phyloP scores from a whole-genome alignment of 257 asterid species.

The Nicotiana otophora region DNA sequence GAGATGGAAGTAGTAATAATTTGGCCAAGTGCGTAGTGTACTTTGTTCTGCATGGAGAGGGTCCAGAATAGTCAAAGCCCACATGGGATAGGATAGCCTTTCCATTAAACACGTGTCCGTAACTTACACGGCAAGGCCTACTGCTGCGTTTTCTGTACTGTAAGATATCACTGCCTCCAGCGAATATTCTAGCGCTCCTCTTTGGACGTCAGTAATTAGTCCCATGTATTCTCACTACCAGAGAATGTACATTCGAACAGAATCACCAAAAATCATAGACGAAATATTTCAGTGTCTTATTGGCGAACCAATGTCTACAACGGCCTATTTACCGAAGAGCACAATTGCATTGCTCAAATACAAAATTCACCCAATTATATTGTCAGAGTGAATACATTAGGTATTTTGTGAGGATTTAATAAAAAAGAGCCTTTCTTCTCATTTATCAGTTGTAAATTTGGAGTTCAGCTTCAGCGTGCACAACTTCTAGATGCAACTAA shows the following conservation, averaged over 20 bases:
- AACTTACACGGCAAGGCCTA: conserved; percentile 48
- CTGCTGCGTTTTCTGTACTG: not conserved
- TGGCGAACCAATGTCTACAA: not conserved
- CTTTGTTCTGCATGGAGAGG: conserved; percentile 18
- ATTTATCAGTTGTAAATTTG: too few species aligned
- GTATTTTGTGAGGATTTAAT: too few species aligned
- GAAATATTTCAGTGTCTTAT: not conserved
- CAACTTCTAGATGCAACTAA: not conserved
- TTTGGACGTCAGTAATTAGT: not conserved
- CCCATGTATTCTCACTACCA: not conserved
- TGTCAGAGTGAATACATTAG: too few species aligned
- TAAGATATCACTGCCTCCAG: not conserved
- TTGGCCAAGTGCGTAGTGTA: conserved; percentile 13
- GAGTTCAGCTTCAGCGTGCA: not conserved
- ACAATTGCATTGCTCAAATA: not conserved
- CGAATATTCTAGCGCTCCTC: not conserved
- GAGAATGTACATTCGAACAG: not conserved
- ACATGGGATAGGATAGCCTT: conserved; percentile 28
- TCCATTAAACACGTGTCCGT: conserved; percentile 36
- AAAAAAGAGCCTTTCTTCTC: too few species aligned
- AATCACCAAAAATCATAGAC: not conserved
- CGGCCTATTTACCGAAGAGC: not conserved
- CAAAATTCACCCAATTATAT: not conserved
- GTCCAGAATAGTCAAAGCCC: conserved; percentile 15
- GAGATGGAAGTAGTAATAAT: conserved; percentile 8